Base-by-base conservation (phyloP, 495 filamentous ascomycete genomes). In the Penicillium simplicissimum region DNA sequence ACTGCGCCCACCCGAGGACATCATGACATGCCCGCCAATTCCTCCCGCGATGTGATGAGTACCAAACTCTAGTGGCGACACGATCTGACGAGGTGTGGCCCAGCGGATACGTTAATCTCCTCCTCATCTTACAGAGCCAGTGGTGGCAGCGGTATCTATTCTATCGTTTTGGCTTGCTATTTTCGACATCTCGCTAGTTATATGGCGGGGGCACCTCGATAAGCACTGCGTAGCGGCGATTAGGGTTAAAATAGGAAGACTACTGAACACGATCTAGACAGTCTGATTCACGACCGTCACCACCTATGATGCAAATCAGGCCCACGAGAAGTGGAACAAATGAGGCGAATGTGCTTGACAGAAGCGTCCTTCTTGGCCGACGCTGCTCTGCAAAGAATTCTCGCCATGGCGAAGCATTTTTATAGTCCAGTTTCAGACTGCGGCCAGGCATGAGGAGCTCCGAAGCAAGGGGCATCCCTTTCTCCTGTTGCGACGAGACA, bases 401-500 rank as follows among this genome's bases (percentile, higher is more conserved):
- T 40, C 35, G 66, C 64, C 67, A 55, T 60, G 62, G 48, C 36
- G 60, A 70, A 66, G 67, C 62, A 70, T 72, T 69, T 65, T 67
- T 70, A 70, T 67, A 66, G 42, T 62, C 59, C 33, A 58, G 66
- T 66, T 68, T 67, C 62, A 67, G 59, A 64, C 55, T 28, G 34
- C 52, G 21, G 51, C 63, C 63, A 63, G 61, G 65, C 57, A 70
- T 70, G 67, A 62, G 38, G 55, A 52, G 65, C 53, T 33, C 60
- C 42, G 38, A 68, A 55, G 68, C 68, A 71, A 71, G 68, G 68
- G 68, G 58, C 58, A 38, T 15, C 43, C 49, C 52, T 43, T 43
- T 34, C 63, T 70, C 64, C 65, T 49, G 57, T 66, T 64, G 65
- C 65, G 64, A 70, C 65, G 69, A 72, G 67, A 71, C 64, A 72